Evolutionary conservation across 1,139 yeast species (phyloP).

Genomic region (Debaryomyces fabryi): DNA sequence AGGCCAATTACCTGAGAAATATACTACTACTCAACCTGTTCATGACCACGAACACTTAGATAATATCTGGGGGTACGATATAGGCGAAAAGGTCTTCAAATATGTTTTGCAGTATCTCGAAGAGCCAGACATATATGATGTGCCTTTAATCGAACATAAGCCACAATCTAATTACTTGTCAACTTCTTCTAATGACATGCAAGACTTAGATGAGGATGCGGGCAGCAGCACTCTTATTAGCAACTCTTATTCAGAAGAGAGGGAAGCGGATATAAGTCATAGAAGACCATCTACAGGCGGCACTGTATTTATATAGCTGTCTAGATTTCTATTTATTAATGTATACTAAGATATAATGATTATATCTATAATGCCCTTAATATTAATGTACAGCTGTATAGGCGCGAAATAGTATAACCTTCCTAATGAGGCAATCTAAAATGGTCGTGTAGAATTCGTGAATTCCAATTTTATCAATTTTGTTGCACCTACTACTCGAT

Average conservation of each 20-base stretch:
- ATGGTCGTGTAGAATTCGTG: background rate
- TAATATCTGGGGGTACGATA: slow-evolving; percentile 82
- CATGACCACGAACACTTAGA: slow-evolving; percentile 83
- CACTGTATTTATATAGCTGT: slow-evolving; percentile 16
- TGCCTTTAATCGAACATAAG: background rate
- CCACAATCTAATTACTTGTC: background rate
- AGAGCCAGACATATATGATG: background rate
- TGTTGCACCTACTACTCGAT: slow-evolving; percentile 15
- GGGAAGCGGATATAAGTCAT: slow-evolving; percentile 4
- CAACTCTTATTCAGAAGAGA: background rate
- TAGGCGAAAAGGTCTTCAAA: slow-evolving; percentile 45
- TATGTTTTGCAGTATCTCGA: slow-evolving; percentile 51
- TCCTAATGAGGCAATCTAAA: background rate
- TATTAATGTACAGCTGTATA: background rate
- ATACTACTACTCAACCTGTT: slow-evolving; percentile 49
- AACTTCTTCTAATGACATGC: background rate
- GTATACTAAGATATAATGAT: background rate
- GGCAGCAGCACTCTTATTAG: background rate
- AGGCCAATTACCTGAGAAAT: slow-evolving; percentile 46
- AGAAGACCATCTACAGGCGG: slow-evolving; percentile 21
- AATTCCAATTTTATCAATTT: slow-evolving; percentile 11
- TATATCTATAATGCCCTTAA: background rate
- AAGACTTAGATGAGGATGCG: background rate
- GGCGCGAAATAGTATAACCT: background rate
- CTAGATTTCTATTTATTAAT: slow-evolving; percentile 5